Conservation (phyloP, 2,329 filamentous ascomycete genomes). For the Aspergillus jensenii region DNA sequence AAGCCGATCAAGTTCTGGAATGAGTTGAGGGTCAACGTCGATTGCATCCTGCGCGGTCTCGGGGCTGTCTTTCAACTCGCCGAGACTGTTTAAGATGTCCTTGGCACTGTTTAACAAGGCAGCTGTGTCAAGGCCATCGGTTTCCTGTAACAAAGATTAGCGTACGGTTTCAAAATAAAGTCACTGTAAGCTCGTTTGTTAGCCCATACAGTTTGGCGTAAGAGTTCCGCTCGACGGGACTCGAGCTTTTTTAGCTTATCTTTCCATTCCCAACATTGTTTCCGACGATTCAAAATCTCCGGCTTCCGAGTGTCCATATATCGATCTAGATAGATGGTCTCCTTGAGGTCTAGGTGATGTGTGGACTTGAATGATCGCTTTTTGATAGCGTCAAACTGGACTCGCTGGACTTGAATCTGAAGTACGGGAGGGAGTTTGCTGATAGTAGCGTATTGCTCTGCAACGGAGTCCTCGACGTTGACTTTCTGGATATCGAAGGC, state of each 20-base stretch:
- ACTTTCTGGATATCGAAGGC: constrained; percentile 80
- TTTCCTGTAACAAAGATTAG: constrained; percentile 14
- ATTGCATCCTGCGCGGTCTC: constrained; percentile 39
- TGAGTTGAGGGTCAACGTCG: constrained; percentile 43
- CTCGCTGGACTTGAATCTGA: constrained; percentile 85
- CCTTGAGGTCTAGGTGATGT: constrained; percentile 74
- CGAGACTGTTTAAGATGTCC: constrained; percentile 46
- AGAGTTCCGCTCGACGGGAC: constrained; percentile 44
- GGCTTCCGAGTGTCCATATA: constrained; percentile 70
- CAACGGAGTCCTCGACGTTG: constrained; percentile 60
- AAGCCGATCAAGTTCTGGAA: constrained; percentile 46
- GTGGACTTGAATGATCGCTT: constrained; percentile 68
- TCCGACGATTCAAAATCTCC: constrained; percentile 62
- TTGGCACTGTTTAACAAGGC: constrained; percentile 36
- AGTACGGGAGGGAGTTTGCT: constrained; percentile 77
- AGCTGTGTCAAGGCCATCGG: constrained; percentile 30
- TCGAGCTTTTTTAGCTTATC: constrained; percentile 60
- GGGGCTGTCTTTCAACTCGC: constrained; percentile 34
- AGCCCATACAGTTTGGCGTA: constrained; percentile 32
- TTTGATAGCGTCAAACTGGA: constrained; percentile 65
- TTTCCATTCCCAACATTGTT: constrained; percentile 74
- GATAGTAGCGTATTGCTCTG: constrained; percentile 69
- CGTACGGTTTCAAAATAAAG: not conserved
- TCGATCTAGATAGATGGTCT: constrained; percentile 81
- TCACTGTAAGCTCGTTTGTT: not conserved